Evolutionary conservation across 345 rosid species (phyloP).

Genomic region (Noccaea bulbosa): DNA sequence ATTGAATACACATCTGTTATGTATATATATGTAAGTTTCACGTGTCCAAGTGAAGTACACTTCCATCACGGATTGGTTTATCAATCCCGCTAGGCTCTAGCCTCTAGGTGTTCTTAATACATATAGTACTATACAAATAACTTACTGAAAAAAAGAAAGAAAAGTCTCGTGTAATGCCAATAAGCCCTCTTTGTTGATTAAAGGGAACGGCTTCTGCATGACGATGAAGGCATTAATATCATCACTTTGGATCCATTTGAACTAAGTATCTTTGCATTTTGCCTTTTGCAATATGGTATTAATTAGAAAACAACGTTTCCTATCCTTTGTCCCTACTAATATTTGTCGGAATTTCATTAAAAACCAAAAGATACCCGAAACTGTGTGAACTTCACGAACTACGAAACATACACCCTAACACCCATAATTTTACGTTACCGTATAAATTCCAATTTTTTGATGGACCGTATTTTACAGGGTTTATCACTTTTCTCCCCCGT

Average conservation of each 20-base stretch:
- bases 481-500: background rate
- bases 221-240: constrained; percentile 3
- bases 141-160: background rate
- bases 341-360: background rate
- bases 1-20: background rate
- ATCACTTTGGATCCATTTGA: constrained; percentile 18
- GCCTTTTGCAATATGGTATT: constrained; percentile 4
- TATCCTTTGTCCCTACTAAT: constrained; percentile 18
- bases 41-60: background rate
- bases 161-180: constrained; percentile 3
- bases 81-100: background rate
- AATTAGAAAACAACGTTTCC: constrained; percentile 8
- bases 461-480: background rate
- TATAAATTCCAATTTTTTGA: background rate
- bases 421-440: background rate
- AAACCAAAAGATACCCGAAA: background rate
- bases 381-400: background rate
- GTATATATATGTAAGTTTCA: background rate
- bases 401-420: background rate
- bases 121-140: background rate
- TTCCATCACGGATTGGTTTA: constrained; percentile 7
- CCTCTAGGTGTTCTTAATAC: background rate
- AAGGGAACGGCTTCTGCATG: constrained; percentile 28
- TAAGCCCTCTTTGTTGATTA: constrained; percentile 2
- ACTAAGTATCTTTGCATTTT: constrained; percentile 7